A percentile compares a stretch with the other conserved stretches of the same genome.
Conservation (phyloP, 371 early-diverging fungal genomes). For the Mucor indicus region DNA sequence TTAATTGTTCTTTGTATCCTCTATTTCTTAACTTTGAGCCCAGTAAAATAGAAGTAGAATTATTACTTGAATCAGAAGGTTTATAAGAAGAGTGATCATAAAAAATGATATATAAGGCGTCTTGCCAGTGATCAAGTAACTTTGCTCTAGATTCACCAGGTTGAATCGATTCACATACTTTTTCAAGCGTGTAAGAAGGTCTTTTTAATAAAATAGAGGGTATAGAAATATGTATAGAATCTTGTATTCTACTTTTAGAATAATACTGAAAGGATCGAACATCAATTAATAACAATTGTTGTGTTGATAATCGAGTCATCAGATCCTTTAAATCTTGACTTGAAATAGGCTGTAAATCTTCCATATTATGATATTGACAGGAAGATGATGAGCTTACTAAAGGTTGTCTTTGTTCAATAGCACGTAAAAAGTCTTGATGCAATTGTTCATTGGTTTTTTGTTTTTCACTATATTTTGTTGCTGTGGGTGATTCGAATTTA, state of each 20-base stretch:
- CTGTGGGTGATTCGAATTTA: constrained; percentile 21
- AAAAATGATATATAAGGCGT: constrained; percentile 38
- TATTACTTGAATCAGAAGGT: constrained; percentile 35
- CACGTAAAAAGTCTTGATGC: constrained; percentile 22
- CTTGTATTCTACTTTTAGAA: constrained; percentile 26
- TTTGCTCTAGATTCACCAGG: no score
- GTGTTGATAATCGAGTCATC: neutral
- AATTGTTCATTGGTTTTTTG: neutral
- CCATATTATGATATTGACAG: constrained; percentile 1
- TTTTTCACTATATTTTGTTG: constrained; percentile 1
- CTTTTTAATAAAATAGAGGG: constrained; percentile 49
- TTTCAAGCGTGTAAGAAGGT: constrained; percentile 41
- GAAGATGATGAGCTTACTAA: constrained; percentile 10
- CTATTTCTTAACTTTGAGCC: constrained; percentile 14
- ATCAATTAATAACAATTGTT: constrained; percentile 42
- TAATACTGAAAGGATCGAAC: constrained; percentile 39
- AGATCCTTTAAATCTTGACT: constrained; percentile 1
- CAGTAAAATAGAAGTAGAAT: constrained; percentile 29
- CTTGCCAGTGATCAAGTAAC: constrained; percentile 21
- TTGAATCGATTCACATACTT: constrained; percentile 36
- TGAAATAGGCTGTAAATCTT: constrained; percentile 8
- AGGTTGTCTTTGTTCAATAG: no score
- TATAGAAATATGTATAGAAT: constrained; percentile 40
- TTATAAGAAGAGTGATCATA: constrained; percentile 42
- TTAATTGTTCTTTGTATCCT: constrained; percentile 15